Evolutionary conservation across 2,329 filamentous ascomycete species (phyloP).

Genomic region (Scedosporium apiospermum): DNA sequence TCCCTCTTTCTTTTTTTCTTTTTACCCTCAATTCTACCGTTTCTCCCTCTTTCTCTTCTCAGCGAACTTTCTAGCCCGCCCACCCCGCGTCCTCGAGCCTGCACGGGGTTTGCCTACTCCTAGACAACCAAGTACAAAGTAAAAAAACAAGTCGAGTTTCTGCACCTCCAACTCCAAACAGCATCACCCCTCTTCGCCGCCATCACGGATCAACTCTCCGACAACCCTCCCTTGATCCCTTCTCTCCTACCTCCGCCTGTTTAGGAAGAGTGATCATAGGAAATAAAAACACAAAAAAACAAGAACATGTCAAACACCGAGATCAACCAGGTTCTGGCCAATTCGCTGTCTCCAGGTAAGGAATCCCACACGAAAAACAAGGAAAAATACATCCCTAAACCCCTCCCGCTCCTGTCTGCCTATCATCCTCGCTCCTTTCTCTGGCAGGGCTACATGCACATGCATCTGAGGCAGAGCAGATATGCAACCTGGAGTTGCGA

Average conservation of each 20-base stretch:
- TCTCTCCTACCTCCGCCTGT: constrained; percentile 17
- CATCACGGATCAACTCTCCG: background rate
- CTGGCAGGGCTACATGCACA: background rate
- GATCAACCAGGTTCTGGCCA: constrained; percentile 95
- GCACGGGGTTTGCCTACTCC: constrained; percentile 4
- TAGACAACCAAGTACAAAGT: background rate
- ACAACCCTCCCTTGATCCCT: constrained; percentile 17
- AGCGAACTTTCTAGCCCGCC: background rate
- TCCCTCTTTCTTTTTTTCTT: constrained; percentile 13
- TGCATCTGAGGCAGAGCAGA: constrained; percentile 2
- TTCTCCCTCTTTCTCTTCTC: constrained; percentile 4
- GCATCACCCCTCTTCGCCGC: constrained; percentile 3
- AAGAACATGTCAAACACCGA: constrained; percentile 66
- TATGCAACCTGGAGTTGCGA: background rate
- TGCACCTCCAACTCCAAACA: background rate
- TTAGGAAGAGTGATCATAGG: background rate
- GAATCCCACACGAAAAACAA: constrained; percentile 12
- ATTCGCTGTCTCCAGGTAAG: constrained; percentile 91
- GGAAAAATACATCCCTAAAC: constrained; percentile 1
- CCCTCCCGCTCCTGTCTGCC: background rate
- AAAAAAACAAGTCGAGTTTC: constrained; percentile 1
- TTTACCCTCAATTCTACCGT: constrained; percentile 3
- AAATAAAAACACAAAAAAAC: constrained; percentile 14
- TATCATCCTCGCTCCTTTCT: background rate
- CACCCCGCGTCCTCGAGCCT: background rate